Conservation (phyloP, 2,329 filamentous ascomycete genomes). For the Sporothrix protearum region DNA sequence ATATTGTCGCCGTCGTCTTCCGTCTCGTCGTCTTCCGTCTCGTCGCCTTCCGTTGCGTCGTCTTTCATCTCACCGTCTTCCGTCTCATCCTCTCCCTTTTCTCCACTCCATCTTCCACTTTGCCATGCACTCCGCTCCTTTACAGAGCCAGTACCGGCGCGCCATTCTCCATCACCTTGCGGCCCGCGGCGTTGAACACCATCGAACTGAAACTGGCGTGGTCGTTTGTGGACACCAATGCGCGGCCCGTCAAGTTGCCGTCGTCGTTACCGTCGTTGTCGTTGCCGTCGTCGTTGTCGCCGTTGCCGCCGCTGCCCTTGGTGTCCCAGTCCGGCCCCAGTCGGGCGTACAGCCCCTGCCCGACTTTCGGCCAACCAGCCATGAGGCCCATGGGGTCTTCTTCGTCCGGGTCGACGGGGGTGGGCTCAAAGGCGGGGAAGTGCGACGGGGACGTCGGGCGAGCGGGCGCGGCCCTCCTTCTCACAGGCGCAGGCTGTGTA, state of each 20-base stretch:
- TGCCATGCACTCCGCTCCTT: neutral
- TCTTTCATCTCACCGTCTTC: neutral
- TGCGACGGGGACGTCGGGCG: neutral
- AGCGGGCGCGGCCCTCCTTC: neutral
- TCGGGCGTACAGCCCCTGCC: slow-evolving; percentile 30
- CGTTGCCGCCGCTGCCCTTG: slow-evolving; percentile 24
- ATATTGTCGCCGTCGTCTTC: neutral
- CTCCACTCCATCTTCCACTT: neutral
- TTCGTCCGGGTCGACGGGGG: slow-evolving; percentile 28
- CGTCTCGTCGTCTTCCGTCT: neutral
- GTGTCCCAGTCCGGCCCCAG: slow-evolving; percentile 33
- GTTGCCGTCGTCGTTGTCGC: neutral
- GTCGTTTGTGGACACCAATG: slow-evolving; percentile 34
- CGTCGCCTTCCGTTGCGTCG: neutral
- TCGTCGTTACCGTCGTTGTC: neutral
- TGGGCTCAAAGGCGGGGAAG: slow-evolving; percentile 25
- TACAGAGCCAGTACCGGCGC: slow-evolving; percentile 10
- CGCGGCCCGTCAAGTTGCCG: neutral
- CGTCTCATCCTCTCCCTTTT: neutral
- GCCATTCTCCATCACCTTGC: slow-evolving; percentile 21
- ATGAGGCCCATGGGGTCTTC: slow-evolving; percentile 29
- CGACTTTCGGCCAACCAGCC: slow-evolving; percentile 27
- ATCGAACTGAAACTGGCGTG: slow-evolving; percentile 38
- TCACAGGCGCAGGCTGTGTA: neutral
- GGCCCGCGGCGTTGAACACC: slow-evolving; percentile 37